Evolutionary conservation across 345 rosid species (phyloP).

Genomic region (Sonneratia caseolaris): DNA sequence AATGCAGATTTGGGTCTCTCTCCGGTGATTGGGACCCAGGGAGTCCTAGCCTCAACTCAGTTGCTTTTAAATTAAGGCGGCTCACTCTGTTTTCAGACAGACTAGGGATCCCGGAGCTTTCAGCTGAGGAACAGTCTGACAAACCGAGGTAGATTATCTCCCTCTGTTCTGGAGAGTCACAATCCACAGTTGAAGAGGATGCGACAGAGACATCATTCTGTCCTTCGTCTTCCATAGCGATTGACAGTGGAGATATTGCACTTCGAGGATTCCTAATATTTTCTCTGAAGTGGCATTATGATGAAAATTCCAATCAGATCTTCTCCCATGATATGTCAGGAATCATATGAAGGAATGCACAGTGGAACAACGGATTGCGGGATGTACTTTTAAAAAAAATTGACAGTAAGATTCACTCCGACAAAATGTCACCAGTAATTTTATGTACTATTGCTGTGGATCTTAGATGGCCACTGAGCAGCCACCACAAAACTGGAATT

Average conservation of each 20-base stretch:
- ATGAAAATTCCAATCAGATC: background rate
- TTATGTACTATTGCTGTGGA: background rate
- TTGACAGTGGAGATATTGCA: slow-evolving; percentile 58
- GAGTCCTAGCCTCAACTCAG: slow-evolving; percentile 80
- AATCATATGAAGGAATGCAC: background rate
- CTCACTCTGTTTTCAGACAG: slow-evolving; percentile 33
- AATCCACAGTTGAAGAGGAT: slow-evolving; percentile 35
- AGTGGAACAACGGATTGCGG: background rate
- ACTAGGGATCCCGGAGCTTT: slow-evolving; percentile 50
- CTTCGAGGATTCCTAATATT: slow-evolving; percentile 12
- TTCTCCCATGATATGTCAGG: background rate
- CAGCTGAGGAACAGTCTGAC: slow-evolving; percentile 74
- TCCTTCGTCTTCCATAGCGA: slow-evolving; percentile 43
- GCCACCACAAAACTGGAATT: background rate
- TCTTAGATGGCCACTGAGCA: background rate
- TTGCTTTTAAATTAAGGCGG: slow-evolving; percentile 67
- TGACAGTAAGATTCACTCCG: background rate
- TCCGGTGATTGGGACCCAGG: slow-evolving; percentile 69
- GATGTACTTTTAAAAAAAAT: background rate
- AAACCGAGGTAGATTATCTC: slow-evolving; percentile 67
- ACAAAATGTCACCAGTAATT: background rate
- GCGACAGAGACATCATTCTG: slow-evolving; percentile 26
- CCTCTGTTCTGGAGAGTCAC: slow-evolving; percentile 32
- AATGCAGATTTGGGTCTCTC: slow-evolving; percentile 39
- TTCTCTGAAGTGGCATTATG: slow-evolving; percentile 14